phyloP scores from a whole-genome alignment of 2,329 filamentous ascomycete genomes.

The Metarhizium anisopliae region DNA sequence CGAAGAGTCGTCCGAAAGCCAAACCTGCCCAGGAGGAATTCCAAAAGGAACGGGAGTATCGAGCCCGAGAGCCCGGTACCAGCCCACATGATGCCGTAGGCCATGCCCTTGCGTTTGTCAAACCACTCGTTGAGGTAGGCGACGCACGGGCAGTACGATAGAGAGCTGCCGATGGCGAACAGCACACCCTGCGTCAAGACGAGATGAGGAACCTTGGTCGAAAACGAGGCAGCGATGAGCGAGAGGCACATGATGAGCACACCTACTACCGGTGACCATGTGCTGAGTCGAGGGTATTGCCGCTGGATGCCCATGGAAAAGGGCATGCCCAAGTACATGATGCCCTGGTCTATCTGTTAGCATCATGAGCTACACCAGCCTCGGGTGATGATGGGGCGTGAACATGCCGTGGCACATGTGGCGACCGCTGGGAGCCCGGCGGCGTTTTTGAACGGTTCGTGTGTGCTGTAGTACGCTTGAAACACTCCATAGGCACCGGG shows the following conservation, averaged over 20 bases:
- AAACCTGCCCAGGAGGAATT: conserved; percentile 33
- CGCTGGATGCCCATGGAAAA: conserved; percentile 35
- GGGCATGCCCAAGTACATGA: conserved; percentile 41
- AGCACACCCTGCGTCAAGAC: conserved; percentile 49
- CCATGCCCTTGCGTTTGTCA: conserved; percentile 37
- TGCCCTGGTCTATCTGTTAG: conserved; percentile 20
- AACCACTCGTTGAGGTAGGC: conserved; percentile 52
- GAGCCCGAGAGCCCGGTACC: conserved; percentile 38
- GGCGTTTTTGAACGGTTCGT: conserved; percentile 42
- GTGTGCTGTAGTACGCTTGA: conserved; percentile 52
- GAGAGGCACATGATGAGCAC: conserved; percentile 38
- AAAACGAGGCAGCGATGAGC: conserved; percentile 38
- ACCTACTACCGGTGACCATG: conserved; percentile 29
- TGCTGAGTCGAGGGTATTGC: conserved; percentile 26
- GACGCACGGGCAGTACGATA: conserved; percentile 42
- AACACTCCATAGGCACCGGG: conserved; percentile 58
- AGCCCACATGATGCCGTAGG: conserved; percentile 46
- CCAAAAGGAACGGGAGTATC: conserved; percentile 34
- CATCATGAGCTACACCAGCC: background rate
- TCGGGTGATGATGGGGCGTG: background rate
- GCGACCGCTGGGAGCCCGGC: conserved; percentile 49
- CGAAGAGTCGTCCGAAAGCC: conserved; percentile 35
- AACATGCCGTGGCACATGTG: conserved; percentile 42
- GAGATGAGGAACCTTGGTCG: conserved; percentile 37
- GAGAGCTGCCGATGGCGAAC: conserved; percentile 42